Evolutionary conservation across 2,329 filamentous ascomycete genomes (phyloP), one percentile per base, ranked within the genome.

Genomic region (Aspergillus texensis): DNA sequence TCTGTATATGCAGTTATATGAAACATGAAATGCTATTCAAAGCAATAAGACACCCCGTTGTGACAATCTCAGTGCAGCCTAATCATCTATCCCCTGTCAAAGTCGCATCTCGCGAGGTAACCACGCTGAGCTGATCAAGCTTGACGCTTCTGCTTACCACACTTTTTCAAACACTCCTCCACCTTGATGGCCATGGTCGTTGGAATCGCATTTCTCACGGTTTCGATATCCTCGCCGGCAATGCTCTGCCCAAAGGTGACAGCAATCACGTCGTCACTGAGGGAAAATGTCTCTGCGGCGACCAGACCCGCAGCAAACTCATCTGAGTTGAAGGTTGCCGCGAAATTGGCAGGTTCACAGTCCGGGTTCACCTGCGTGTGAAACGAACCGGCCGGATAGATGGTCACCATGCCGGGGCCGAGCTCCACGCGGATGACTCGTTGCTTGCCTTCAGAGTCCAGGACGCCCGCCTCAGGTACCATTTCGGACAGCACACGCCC

Each of bases 311-410:
- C 64, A 0, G 70, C 67, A 60, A 68, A 69, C 50, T 72, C 69
- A 12, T 72, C 71, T 0, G 61, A 60, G 0, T 41, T 70, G n/a
- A 72, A 70, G 1, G 70, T 67, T 9, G 70, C 71, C 26, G 70
- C 61, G 45, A 71, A 72, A 32, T 66, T 68, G 30, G 71, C 70
- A 1, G 70, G 58, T 60, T 68, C 67, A 43, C 71, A 72, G 39
- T 72, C 66, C 19, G 69, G 71, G 46, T 72, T 72, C 54, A 72
- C 66, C 62, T 72, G 70, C 43, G 69, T 70, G 57, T 72, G 70
- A 46, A 72, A 72, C 28, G 67, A 72, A 0, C 71, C 69, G 6
- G 67, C 68, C n/a, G 69, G 71, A 54, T 65, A 72, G 34, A 72
- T 58, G 1, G 71, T 72, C 48, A 72, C 57, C 62, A 65, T 65